Evolutionary conservation across 352 stramenopile species (phyloP), one percentile per base, ranked within the genome.

Genomic region (Aphanomyces astaci): DNA sequence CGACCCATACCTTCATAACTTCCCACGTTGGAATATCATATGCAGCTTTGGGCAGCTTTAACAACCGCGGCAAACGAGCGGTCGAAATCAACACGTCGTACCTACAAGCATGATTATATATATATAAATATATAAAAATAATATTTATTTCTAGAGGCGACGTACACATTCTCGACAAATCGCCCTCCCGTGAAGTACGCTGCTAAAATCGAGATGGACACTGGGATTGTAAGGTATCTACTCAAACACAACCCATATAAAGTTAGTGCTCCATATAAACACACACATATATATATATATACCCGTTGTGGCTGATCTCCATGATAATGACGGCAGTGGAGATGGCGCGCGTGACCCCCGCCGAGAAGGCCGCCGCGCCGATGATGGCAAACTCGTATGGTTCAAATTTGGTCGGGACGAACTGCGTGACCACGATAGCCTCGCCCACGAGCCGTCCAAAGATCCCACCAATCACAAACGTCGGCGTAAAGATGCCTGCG

Each of bases 261-360:
- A 1, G 13, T 39, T 11, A 5, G 5, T 66, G 19, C 15, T 33
- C 32, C 7, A 43, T 15, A 5, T 1, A 22, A 25, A 48, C 9
- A n/a, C 2, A 62, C 13, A 9, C 15, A 62, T n/a, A 60, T n/a
- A 60, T 24, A 40, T 43, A 43, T 33, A 4, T 32, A 17, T 48
- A 63, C 62, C 62, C 81, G 5, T 90, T 86, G 66, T 94, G 88
- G 11, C 84, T 95, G 59, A 97, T 82, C 73, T 98, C 93, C 82
- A 98, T 97, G 56, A 94, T 92, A 66, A 98, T 98, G 25, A 96
- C 89, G 25, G 92, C 93, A 0, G 88, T 97, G 11, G 86, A 96
- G 46, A 98, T 88, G 9, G 92, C 88, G 55, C 95, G 79, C 22
- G 93, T 98, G n/a, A 97, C 91, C 49, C 90, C 90, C 1, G 89